These are phyloP conservation scores for Centaurea solstitialis DNA, from an alignment of 129 eudicot genomes.

Conservation along the genomic window DNA sequence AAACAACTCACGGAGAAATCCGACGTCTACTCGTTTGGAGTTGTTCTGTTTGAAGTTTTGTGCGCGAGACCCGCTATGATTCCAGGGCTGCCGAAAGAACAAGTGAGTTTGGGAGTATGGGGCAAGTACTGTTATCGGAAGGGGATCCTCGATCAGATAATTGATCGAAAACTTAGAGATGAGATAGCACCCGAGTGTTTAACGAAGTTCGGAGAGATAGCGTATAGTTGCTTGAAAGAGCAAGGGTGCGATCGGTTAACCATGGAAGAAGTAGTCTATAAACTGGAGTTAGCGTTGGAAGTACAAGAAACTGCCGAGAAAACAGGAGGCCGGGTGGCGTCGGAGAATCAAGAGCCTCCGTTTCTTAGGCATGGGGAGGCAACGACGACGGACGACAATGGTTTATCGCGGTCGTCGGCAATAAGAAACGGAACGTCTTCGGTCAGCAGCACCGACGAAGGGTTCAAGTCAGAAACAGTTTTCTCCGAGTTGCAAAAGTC, in stretches of 20 bases:
- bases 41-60: conserved; percentile 56
- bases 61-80: conserved; percentile 53
- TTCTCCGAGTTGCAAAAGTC: conserved; percentile 17
- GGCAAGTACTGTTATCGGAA: conserved; percentile 22
- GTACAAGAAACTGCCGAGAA: conserved; percentile 38
- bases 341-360: background rate
- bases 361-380: background rate
- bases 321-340: background rate
- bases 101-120: conserved; percentile 57
- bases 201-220: conserved; percentile 39
- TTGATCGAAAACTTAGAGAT: conserved; percentile 48
- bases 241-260: conserved; percentile 49
- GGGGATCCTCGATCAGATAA: conserved; percentile 33
- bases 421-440: background rate
- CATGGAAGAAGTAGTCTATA: conserved; percentile 59
- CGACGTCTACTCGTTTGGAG: conserved; percentile 66
- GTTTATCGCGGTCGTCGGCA: conserved; percentile 3
- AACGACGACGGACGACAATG: background rate
- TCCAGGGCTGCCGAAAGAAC: conserved; percentile 35
- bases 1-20: conserved; percentile 56
- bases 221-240: conserved; percentile 49
- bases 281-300: conserved; percentile 53
- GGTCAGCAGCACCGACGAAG: background rate
- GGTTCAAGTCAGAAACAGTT: conserved; percentile 9
- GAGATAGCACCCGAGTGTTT: conserved; percentile 47